Percentiles rank a stretch among this genome's conserved stretches.
phyloP scores from a whole-genome alignment of 805 yeast genomes.

The Lipomyces japonicus region DNA sequence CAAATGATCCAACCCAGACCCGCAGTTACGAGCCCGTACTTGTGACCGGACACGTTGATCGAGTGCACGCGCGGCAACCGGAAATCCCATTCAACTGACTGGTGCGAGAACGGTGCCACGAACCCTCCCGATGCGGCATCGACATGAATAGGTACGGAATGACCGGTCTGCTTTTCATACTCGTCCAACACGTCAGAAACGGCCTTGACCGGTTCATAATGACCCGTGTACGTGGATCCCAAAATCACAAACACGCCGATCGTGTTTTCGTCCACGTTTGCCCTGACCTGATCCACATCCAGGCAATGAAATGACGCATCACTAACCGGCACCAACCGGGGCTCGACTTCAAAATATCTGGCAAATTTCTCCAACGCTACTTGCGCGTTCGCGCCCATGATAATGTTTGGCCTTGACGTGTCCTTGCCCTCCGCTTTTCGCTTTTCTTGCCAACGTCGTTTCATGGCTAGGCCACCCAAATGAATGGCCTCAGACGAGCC shows the following conservation, averaged over 20 bases:
- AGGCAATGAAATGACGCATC: slow-evolving; percentile 59
- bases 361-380: slow-evolving; percentile 94
- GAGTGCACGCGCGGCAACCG: slow-evolving; percentile 69
- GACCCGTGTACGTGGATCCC: slow-evolving; percentile 93
- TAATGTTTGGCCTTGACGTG: slow-evolving; percentile 66
- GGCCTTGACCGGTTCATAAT: slow-evolving; percentile 70
- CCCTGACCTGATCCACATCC: slow-evolving; percentile 57
- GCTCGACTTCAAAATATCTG: slow-evolving; percentile 86
- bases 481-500: slow-evolving; percentile 93
- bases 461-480: slow-evolving; percentile 91
- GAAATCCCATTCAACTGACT: slow-evolving; percentile 82
- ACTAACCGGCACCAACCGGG: slow-evolving; percentile 66
- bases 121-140: slow-evolving; percentile 94
- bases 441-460: slow-evolving; percentile 77
- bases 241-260: slow-evolving; percentile 84
- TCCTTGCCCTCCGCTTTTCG: slow-evolving; percentile 59
- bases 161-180: slow-evolving; percentile 62
- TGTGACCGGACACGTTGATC: slow-evolving; percentile 89
- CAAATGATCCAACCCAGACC: slow-evolving; percentile 93
- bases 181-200: slow-evolving; percentile 65
- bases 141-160: slow-evolving; percentile 76
- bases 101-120: slow-evolving; percentile 78
- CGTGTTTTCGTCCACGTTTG: slow-evolving; percentile 80
- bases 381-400: slow-evolving; percentile 91
- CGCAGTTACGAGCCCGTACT: slow-evolving; percentile 84